Percentiles rank a stretch among this genome's conserved stretches.
phyloP scores from a whole-genome alignment of 345 rosid genomes.

The Lumnitzera racemosa region DNA sequence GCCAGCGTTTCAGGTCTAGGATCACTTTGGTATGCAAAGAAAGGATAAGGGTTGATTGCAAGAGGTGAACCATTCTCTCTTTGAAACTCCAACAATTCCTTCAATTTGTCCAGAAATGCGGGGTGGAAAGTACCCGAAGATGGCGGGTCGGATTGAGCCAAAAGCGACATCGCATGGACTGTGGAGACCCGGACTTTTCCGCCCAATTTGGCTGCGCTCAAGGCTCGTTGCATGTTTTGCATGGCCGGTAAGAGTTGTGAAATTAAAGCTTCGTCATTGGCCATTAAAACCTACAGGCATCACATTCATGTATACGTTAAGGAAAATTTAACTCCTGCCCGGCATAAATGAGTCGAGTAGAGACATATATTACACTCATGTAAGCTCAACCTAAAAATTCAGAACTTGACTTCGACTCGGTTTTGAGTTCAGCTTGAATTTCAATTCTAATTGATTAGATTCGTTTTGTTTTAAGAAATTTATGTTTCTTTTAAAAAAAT shows the following conservation, averaged over 20 bases:
- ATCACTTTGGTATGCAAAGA: slow-evolving; percentile 86
- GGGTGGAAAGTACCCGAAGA: slow-evolving; percentile 61
- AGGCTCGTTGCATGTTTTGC: slow-evolving; percentile 69
- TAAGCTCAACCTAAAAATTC: no score
- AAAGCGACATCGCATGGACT: slow-evolving; percentile 78
- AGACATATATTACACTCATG: no score
- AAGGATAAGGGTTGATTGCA: slow-evolving; percentile 83
- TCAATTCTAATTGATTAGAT: no score
- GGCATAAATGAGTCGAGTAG: no score
- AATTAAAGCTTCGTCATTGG: slow-evolving; percentile 63
- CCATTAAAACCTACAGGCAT: slow-evolving; percentile 42
- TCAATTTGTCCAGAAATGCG: slow-evolving; percentile 47
- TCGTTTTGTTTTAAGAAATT: no score
- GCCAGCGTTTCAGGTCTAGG: slow-evolving; percentile 80
- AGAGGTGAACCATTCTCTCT: slow-evolving; percentile 73
- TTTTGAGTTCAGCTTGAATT: no score
- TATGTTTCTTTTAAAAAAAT: no score
- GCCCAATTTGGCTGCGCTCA: slow-evolving; percentile 55
- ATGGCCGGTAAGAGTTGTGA: slow-evolving; percentile 83
- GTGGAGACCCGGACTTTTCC: slow-evolving; percentile 83
- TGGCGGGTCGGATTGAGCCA: slow-evolving; percentile 77
- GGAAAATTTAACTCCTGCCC: no score
- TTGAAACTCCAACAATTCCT: slow-evolving; percentile 56
- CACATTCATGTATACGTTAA: no score
- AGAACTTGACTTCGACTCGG: no score